A percentile compares a stretch with the other conserved stretches of the same genome.
Conservation (phyloP, 73 alveolate genomes). For the Paramecium caudatum region DNA sequence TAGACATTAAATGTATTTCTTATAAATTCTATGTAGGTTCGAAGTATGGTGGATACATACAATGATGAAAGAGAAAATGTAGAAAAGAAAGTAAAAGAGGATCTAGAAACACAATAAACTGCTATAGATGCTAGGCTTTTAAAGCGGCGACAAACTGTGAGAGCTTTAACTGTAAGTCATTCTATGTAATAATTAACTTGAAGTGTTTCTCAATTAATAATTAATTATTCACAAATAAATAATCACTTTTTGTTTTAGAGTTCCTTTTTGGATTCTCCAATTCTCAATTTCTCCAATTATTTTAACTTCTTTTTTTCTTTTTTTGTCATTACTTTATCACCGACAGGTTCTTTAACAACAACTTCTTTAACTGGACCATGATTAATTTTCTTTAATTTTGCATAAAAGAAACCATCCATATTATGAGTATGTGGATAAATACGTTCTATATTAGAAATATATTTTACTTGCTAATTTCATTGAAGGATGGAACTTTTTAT, state of each 20-base stretch:
- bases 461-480: constrained; percentile 69
- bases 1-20: neutral
- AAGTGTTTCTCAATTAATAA: neutral
- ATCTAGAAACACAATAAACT: constrained; percentile 8
- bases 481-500: constrained; percentile 87
- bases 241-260: constrained; percentile 23
- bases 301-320: constrained; percentile 64
- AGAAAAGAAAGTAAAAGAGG: constrained; percentile 7
- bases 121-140: neutral
- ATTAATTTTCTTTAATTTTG: constrained; percentile 95
- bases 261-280: constrained; percentile 61
- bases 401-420: constrained; percentile 98
- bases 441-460: constrained; percentile 84
- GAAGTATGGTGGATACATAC: constrained; percentile 5
- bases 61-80: neutral
- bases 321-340: constrained; percentile 70
- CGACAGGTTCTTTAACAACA: constrained; percentile 58
- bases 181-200: constrained; percentile 37
- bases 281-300: constrained; percentile 60
- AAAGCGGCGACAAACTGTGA: neutral
- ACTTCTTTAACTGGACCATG: constrained; percentile 86
- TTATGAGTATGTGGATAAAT: constrained; percentile 98
- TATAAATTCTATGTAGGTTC: neutral
- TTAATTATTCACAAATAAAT: neutral
- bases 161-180: constrained; percentile 38